Evolutionary conservation across 345 rosid species (phyloP), one percentile per base, ranked within the genome.

Genomic region (Raphanus raphanistrum): DNA sequence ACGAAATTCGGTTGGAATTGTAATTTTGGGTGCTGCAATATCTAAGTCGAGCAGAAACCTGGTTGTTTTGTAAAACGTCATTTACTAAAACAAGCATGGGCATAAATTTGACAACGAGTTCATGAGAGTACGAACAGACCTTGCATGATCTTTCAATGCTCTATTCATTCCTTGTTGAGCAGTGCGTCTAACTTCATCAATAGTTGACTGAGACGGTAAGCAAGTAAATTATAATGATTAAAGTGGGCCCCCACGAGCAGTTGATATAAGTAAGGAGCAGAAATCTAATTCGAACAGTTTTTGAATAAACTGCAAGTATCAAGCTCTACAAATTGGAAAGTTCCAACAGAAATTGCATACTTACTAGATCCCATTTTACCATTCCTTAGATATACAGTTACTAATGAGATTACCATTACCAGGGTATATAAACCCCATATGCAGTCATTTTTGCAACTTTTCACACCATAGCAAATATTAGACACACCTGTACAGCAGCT

Each of bases 21-120:
- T 95, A 73, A 95, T 90, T 89, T 95, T 95, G 66, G 99, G 99
- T 76, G 97, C 99, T 36, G 99, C 98, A 79, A 95, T 91, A 83
- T 91, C 98, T 88, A 95, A 83, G 88, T 95, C 92, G 85, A 95
- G 90, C 74, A 88, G 79, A 84, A 95, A 95, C 90, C 99, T 95
- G 82, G 35, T 57, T 84, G 67, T 76, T 60, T 55, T 84, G 64
- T 72, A 74, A 72, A 80, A 60, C 58, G 63, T 57, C 64, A 69
- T 54, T 71, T 70, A 71, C 72, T 45, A 45, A 45, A 64, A 66
- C 54, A 62, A 35, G 13, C 28, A 59, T 10, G 36, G 73, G 21
- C 59, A 80, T 48, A 55, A 29, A 27, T 54, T 59, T 57, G 72
- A 74, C 63, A 60, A 63, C 58, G 50, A 55, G 25, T 17, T 74